Conservation (phyloP, 2,329 filamentous ascomycete genomes). For the Lachnellula hyalina region DNA sequence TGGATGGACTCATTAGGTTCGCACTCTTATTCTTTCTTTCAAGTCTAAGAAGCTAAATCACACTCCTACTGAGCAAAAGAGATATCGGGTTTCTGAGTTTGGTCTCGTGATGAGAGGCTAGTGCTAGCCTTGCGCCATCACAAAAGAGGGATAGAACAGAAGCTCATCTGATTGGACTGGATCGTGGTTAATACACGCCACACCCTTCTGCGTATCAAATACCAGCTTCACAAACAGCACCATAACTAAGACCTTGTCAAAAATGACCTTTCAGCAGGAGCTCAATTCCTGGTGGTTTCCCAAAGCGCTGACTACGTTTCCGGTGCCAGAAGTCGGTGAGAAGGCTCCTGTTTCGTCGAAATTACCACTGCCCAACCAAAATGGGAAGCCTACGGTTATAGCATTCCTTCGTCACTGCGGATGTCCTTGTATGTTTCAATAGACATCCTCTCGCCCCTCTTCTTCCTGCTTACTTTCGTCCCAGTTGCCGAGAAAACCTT, state of each 20-base stretch:
- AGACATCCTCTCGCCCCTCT: not conserved
- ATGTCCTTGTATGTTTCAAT: slow-evolving; percentile 56
- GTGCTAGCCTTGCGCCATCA: no score
- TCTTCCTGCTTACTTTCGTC: slow-evolving; percentile 1
- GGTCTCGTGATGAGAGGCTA: no score
- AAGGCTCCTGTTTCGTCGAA: slow-evolving; percentile 50
- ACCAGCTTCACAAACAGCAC: no score
- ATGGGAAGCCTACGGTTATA: slow-evolving; percentile 52
- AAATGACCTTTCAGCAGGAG: slow-evolving; percentile 31
- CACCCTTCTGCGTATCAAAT: not conserved
- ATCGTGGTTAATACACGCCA: no score
- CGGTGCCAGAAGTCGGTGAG: slow-evolving; percentile 47
- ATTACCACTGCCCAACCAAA: slow-evolving; percentile 45
- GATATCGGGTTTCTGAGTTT: no score
- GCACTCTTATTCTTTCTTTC: no score
- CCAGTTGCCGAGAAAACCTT: slow-evolving; percentile 59
- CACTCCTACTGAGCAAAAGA: no score
- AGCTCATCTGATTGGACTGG: no score
- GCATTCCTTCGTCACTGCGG: slow-evolving; percentile 69
- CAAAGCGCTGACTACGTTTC: slow-evolving; percentile 33
- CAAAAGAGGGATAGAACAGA: no score
- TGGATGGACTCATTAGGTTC: no score
- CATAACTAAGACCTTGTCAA: not conserved
- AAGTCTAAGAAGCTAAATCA: no score
- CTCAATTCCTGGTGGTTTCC: slow-evolving; percentile 26